Conservation (phyloP, 495 filamentous ascomycete genomes). For the Aspergillus saccharolyticus region DNA sequence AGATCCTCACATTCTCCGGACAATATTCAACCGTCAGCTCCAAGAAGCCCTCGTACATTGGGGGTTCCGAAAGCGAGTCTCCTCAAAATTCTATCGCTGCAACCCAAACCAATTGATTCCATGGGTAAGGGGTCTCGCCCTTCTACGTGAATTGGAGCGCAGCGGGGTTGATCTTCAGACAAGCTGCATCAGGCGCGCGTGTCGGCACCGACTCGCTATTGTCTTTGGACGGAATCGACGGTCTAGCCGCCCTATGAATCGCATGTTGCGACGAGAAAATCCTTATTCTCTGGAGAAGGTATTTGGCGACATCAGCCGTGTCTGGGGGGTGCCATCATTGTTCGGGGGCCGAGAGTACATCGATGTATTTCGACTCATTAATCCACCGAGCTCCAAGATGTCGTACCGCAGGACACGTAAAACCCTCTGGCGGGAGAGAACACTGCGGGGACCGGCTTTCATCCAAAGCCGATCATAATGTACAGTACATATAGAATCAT, state of each 20-base stretch:
- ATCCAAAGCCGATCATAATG: neutral
- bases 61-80: constrained; percentile 48
- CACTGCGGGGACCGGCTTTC: neutral
- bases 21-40: constrained; percentile 42
- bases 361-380: constrained; percentile 19
- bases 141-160: constrained; percentile 46
- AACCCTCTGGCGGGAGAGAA: neutral
- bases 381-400: constrained; percentile 20
- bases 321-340: constrained; percentile 31
- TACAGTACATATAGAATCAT: neutral
- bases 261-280: constrained; percentile 33
- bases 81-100: constrained; percentile 10
- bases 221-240: constrained; percentile 40
- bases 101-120: constrained; percentile 22
- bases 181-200: constrained; percentile 34
- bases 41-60: constrained; percentile 53
- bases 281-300: constrained; percentile 29
- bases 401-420: constrained; percentile 1
- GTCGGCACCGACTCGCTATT: constrained; percentile 44
- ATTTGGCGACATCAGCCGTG: constrained; percentile 26
- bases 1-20: constrained; percentile 24
- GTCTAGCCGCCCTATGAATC: constrained; percentile 31
- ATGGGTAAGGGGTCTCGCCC: constrained; percentile 46
- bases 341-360: constrained; percentile 19
- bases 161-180: constrained; percentile 40